phyloP scores from a whole-genome alignment of 805 yeast species.

The Metschnikowia arizonensis region DNA sequence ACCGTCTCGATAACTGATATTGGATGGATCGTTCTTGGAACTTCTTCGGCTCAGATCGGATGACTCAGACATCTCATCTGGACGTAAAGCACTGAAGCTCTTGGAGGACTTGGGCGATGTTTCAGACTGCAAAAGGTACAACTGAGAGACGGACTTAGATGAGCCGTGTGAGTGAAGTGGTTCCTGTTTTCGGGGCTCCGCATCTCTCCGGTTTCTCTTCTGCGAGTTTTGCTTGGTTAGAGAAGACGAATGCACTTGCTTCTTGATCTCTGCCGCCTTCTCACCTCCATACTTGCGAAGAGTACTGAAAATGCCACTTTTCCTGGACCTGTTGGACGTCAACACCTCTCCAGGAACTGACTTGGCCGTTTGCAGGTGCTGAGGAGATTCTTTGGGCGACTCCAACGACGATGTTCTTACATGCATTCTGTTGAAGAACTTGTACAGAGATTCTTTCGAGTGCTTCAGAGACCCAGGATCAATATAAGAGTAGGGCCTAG shows the following conservation, averaged over 20 bases:
- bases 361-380: not conserved
- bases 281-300: conserved; percentile 40
- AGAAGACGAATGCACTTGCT: conserved; percentile 21
- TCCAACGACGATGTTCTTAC: conserved; percentile 51
- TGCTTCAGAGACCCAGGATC: conserved; percentile 27
- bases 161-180: not conserved
- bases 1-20: too few relatives aligned
- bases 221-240: conserved; percentile 2
- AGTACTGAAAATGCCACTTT: conserved; percentile 38
- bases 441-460: conserved; percentile 26
- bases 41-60: not conserved
- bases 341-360: not conserved
- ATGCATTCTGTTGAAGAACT: conserved; percentile 56
- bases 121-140: not conserved
- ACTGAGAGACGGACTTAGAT: conserved; percentile 1
- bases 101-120: conserved; percentile 13
- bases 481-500: conserved; percentile 37
- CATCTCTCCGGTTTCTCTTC: not conserved
- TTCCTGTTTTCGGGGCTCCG: not conserved
- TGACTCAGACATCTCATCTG: conserved; percentile 5
- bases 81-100: conserved; percentile 5
- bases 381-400: conserved; percentile 6
- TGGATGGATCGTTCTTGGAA: not conserved
- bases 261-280: conserved; percentile 35
- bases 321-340: conserved; percentile 12